Base-by-base conservation (phyloP, 2,329 filamentous ascomycete species). In the Alternaria sp. region DNA sequence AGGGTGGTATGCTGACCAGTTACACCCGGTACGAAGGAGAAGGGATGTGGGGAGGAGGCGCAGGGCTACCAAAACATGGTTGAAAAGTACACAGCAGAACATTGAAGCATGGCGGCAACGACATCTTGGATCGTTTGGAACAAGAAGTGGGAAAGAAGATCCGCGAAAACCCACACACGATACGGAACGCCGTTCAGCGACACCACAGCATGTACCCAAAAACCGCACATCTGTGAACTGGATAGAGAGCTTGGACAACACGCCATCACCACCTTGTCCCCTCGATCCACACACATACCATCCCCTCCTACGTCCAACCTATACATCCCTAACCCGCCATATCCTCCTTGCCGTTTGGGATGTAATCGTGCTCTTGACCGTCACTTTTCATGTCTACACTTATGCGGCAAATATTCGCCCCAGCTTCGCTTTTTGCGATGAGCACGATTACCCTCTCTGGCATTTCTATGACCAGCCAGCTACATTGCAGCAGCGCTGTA, bases 401-500 rank as follows among this genome's bases (percentile, higher is more conserved):
- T 54, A 54, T 16, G 28, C 24, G 4, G 9, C 20, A 42, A 47
- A 47, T 12, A 36, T 48, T 8, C 11, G 14, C n/a, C 41, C 43
- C 4, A 28, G 28, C 22, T 9, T 32, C 22, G 26, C 34, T 24
- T 42, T 36, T 36, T 57, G 28, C 36, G 14, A 22, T 3, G 4
- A 26, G 16, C n/a, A 14, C n/a, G n/a, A 44, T 24, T 46, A 39
- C 39, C 44, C 39, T 12, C 6, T 20, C 8, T 60, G 51, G 53
- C 18, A 46, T 16, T 46, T 48, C 38, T 12, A 26, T 11, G 36
- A n/a, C 2, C 14, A 30, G 7, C 2, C 9, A 14, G 22, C 34
- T 42, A 18, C 42, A 30, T 24, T 54, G 9, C 20, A 18, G 12
- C 26, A 54, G 14, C 48, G 55, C 24, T 61, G 58, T 32, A 7